Evolutionary conservation across 2,329 filamentous ascomycete genomes (phyloP).

Genomic region (Fusarium compactum): DNA sequence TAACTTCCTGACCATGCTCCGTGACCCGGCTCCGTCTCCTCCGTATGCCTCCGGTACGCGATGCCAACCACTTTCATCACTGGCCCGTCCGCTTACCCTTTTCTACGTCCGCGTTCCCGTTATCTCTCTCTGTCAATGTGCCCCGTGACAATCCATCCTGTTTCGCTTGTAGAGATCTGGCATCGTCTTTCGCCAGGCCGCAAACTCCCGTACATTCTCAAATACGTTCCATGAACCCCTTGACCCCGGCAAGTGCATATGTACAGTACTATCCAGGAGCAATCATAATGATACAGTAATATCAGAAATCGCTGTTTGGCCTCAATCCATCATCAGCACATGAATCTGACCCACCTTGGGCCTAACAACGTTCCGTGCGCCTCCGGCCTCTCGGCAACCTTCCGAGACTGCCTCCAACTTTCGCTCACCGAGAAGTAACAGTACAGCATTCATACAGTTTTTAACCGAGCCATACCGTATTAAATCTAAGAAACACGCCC

Average conservation of each 20-base stretch:
- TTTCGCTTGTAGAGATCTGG: slow-evolving; percentile 13
- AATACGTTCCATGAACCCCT: slow-evolving; percentile 14
- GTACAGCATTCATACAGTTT: slow-evolving; percentile 2
- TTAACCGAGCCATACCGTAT: not conserved
- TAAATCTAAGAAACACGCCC: slow-evolving; percentile 10
- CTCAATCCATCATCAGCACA: slow-evolving; percentile 21
- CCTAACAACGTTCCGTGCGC: slow-evolving; percentile 41
- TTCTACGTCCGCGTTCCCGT: not conserved
- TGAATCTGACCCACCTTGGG: slow-evolving; percentile 17
- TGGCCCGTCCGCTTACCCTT: too few relatives aligned
- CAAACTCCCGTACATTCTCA: slow-evolving; percentile 30
- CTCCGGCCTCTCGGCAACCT: slow-evolving; percentile 47
- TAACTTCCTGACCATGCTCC: slow-evolving; percentile 47
- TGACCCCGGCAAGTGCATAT: slow-evolving; percentile 8
- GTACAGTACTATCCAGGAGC: slow-evolving; percentile 3
- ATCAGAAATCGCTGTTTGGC: slow-evolving; percentile 10
- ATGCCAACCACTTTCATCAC: slow-evolving; percentile 11
- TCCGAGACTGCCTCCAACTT: slow-evolving; percentile 37
- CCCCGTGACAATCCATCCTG: slow-evolving; percentile 22
- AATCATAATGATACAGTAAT: slow-evolving; percentile 10
- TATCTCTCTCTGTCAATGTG: not conserved
- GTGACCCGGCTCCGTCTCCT: slow-evolving; percentile 37
- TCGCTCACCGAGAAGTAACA: slow-evolving; percentile 26
- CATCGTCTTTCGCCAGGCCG: slow-evolving; percentile 1
- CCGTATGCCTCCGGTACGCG: slow-evolving; percentile 36